These are phyloP conservation scores for Blastomyces silverae DNA, from an alignment of 2,329 filamentous ascomycete genomes.

Conservation along the genomic window DNA sequence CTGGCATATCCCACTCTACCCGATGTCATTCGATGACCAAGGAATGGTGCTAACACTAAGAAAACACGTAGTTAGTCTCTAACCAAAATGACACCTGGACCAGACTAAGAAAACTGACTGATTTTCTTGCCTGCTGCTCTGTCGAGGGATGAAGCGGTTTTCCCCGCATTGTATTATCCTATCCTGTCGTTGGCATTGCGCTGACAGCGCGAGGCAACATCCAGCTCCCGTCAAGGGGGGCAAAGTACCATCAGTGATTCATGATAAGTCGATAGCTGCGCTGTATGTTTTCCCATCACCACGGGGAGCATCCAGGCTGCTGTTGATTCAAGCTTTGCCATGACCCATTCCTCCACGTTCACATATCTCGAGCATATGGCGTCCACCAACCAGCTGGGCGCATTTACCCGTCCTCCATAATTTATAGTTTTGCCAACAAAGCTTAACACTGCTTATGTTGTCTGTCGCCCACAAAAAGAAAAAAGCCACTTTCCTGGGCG, in stretches of 20 bases:
- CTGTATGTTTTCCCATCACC: neutral
- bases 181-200: too few relatives aligned
- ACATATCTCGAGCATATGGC: too few relatives aligned
- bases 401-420: neutral
- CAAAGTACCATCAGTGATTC: too few relatives aligned
- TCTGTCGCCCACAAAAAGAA: neutral
- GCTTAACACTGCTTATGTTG: neutral
- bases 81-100: neutral
- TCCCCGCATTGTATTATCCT: too few relatives aligned
- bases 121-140: neutral
- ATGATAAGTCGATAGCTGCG: neutral
- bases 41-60: neutral
- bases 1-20: too few relatives aligned
- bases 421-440: neutral
- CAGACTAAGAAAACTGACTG: neutral
- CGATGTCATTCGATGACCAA: too few relatives aligned
- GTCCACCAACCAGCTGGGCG: neutral
- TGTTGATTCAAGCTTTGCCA: neutral
- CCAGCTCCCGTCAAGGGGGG: neutral
- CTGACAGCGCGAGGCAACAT: too few relatives aligned
- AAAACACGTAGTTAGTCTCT: neutral
- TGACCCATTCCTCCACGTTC: too few relatives aligned
- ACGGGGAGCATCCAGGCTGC: neutral
- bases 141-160: too few relatives aligned
- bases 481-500: too few relatives aligned